Conservation (phyloP, 352 stramenopile genomes). For the Blastocystis hominis region DNA sequence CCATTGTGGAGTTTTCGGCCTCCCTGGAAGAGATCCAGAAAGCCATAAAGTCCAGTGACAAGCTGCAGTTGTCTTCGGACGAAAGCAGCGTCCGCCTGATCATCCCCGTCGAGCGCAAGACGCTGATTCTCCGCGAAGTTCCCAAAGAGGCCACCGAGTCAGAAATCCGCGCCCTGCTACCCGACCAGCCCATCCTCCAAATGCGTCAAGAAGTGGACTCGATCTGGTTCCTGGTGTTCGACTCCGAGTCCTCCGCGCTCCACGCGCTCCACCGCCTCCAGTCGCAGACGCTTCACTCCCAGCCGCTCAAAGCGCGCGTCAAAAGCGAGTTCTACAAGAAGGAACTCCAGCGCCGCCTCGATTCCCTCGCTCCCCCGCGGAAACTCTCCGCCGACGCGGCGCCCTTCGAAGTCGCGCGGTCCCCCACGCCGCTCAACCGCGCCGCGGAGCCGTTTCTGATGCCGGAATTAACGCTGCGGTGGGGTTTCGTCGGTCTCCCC, state of each 20-base stretch:
- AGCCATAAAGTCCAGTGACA: background rate
- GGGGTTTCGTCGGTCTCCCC: constrained; percentile 5
- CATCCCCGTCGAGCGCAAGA: constrained; percentile 51
- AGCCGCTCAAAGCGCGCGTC: constrained; percentile 58
- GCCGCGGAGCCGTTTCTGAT: background rate
- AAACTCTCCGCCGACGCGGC: background rate
- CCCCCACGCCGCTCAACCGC: background rate
- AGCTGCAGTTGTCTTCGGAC: constrained; percentile 1
- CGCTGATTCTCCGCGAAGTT: constrained; percentile 59
- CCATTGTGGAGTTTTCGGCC: background rate
- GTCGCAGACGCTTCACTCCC: constrained; percentile 18
- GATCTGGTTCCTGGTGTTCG: constrained; percentile 59
- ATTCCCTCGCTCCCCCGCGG: background rate
- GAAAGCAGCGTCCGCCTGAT: constrained; percentile 8
- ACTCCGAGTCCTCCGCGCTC: constrained; percentile 26
- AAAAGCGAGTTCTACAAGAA: constrained; percentile 58
- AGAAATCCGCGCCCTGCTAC: constrained; percentile 47
- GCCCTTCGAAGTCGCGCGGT: background rate
- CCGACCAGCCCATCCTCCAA: background rate
- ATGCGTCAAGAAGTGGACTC: constrained; percentile 50
- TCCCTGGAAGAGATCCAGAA: constrained; percentile 27
- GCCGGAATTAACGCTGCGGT: background rate
- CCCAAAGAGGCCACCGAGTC: constrained; percentile 53
- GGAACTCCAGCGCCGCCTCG: background rate
- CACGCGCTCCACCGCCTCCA: constrained; percentile 43